These are phyloP conservation scores for Penicillium occitanis DNA, from an alignment of 2,329 filamentous ascomycete genomes.

Conservation along the genomic window DNA sequence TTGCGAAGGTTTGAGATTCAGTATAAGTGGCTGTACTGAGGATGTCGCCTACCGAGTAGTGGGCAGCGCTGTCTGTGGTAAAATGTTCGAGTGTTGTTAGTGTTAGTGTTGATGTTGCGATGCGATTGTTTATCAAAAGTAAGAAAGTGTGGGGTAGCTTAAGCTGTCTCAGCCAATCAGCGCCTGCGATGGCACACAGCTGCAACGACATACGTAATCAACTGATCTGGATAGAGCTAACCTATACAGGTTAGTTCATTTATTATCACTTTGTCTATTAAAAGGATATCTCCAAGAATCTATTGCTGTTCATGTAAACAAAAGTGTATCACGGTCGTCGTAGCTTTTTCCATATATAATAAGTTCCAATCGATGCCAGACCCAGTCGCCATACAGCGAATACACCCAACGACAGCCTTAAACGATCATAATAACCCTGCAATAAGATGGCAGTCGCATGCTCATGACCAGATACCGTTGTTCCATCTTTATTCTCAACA, in stretches of 20 bases:
- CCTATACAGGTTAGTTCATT: not conserved
- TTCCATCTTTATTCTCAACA: not conserved
- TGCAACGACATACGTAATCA: slow-evolving; percentile 7
- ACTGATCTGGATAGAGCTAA: not conserved
- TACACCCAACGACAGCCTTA: slow-evolving; percentile 42
- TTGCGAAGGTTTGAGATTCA: not conserved
- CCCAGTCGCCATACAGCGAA: slow-evolving; percentile 41
- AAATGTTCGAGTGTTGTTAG: not conserved
- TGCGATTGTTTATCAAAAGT: not conserved
- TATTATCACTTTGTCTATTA: not conserved
- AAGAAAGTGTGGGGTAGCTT: slow-evolving; percentile 6
- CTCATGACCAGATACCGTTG: slow-evolving; percentile 22
- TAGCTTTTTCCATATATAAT: slow-evolving; percentile 33
- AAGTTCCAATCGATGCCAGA: slow-evolving; percentile 32
- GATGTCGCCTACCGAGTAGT: not conserved
- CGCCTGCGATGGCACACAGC: not conserved
- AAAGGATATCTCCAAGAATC: not conserved
- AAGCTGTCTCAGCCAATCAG: not conserved
- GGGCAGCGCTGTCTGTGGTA: not conserved
- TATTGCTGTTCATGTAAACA: not conserved
- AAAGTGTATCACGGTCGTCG: slow-evolving; percentile 22
- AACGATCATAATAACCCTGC: slow-evolving; percentile 44
- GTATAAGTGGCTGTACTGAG: not conserved
- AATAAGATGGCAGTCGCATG: slow-evolving; percentile 46
- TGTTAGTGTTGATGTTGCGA: not conserved